A percentile compares a stretch with the other conserved stretches of the same genome.
Conservation (phyloP, 768 basidiomycete species). For the Collybia sp. region DNA sequence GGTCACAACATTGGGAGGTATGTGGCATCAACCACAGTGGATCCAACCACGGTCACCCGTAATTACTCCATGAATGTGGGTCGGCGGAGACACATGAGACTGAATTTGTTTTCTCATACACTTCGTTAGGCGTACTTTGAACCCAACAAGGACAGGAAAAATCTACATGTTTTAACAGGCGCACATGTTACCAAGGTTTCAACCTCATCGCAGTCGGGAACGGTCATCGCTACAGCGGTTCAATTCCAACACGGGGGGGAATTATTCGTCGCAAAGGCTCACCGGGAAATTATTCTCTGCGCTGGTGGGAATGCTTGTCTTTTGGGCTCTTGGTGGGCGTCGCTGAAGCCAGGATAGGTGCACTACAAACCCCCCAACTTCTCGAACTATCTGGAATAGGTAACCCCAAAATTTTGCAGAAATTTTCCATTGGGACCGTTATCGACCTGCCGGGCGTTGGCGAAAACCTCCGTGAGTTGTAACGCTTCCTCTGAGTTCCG, state of each 20-base stretch:
- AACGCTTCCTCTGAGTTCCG: too few relatives aligned
- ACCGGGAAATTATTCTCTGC: conserved; percentile 16
- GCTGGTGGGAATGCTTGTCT: conserved; percentile 11
- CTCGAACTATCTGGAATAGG: too few relatives aligned
- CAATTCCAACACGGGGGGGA: conserved; percentile 3
- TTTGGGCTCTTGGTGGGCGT: not conserved
- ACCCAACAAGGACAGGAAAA: too few relatives aligned
- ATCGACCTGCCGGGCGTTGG: too few relatives aligned
- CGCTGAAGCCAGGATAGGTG: not conserved
- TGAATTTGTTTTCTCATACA: not conserved
- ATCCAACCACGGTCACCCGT: conserved; percentile 16
- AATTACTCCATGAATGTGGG: conserved; percentile 9
- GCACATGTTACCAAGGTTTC: not conserved
- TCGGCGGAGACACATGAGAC: not conserved
- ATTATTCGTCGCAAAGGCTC: conserved; percentile 6
- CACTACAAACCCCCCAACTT: too few relatives aligned
- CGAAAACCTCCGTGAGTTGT: too few relatives aligned
- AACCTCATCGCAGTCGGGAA: not conserved
- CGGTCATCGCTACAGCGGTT: not conserved
- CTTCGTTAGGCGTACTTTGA: not conserved
- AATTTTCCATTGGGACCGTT: too few relatives aligned
- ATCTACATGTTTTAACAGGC: conserved; percentile 21
- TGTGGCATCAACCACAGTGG: too few relatives aligned
- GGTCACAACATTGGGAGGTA: too few relatives aligned
- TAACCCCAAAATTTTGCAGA: too few relatives aligned